Base-by-base conservation (phyloP, 2,329 filamentous ascomycete species). In the Metarhizium album region DNA sequence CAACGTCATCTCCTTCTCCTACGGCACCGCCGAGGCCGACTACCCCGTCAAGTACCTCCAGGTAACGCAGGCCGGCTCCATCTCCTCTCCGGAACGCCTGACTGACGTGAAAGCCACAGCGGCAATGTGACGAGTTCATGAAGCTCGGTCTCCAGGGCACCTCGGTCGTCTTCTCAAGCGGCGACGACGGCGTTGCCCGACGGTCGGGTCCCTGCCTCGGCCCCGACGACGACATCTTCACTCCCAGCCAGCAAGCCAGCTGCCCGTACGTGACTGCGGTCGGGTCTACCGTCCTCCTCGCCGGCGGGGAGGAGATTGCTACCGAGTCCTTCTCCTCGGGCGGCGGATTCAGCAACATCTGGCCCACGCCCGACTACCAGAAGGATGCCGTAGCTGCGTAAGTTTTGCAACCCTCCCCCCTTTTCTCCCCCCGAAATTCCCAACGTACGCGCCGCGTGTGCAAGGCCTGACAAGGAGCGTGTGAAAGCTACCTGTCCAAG, bases 261-360 rank as follows among this genome's bases (percentile, higher is more conserved):
- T 78, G 74, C 51, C 74, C 75, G 0, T 78, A 72, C 57, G 62
- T 78, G 20, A 74, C 72, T 0, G 64, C 70, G 3, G 74, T 78
- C 3, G 75, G 75, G 29, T 74, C 74, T 18, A 78, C 75, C 0
- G 59, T 65, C 73, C 48, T 60, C 27, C 48, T 50, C 6, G 24
- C 49, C 3, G 49, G 51, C 31, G 53, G 56, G 14, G 42, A 46
- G 16, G 57, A 58, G 47, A 24, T 23, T 1, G 55, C 57, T 18
- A 51, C 46, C 20, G 47, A 48, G 2, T 65, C 72, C 58, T 72
- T 74, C 62, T 70, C 68, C 52, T 71, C 67, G 4, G 71, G 71
- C 4, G 73, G 74, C 20, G 74, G 74, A 6, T 76, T 77, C 61
- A 70, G 66, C 54, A 74, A 76, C 58, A 65, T 73, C 57, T 77